Conservation (phyloP, 768 basidiomycete genomes). For the Mycena maculata region DNA sequence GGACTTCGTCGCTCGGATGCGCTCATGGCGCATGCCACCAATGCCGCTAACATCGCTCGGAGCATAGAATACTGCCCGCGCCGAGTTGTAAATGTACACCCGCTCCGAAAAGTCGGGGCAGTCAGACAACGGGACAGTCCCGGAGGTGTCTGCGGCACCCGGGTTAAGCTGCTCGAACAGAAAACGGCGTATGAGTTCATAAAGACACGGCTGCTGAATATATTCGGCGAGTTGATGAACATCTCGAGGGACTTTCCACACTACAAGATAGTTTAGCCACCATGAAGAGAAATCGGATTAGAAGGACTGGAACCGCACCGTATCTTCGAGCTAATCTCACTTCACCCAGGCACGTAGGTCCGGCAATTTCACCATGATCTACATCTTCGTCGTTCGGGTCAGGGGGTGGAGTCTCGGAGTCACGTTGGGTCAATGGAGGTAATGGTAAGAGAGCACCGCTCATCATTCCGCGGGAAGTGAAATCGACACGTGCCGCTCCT, state of each 20-base stretch:
- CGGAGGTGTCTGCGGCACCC: neutral
- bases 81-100: constrained; percentile 1
- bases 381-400: neutral
- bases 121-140: neutral
- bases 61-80: constrained; percentile 32
- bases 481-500: constrained; percentile 11
- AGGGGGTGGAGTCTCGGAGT: no score
- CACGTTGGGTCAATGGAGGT: no score
- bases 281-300: neutral
- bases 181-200: constrained; percentile 29
- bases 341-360: neutral
- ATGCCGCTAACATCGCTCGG: constrained; percentile 37
- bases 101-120: neutral
- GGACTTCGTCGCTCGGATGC: no score
- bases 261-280: no score
- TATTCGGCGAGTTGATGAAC: neutral
- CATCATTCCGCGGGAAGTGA: no score
- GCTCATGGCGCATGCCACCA: constrained; percentile 40
- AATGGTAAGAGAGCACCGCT: no score
- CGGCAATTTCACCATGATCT: neutral
- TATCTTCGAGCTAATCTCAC: neutral
- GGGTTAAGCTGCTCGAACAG: constrained; percentile 34
- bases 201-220: constrained; percentile 22
- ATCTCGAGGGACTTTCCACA: constrained; percentile 1
- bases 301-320: neutral